Conservation (phyloP, 495 filamentous ascomycete genomes). For the Talaromyces thailandensis region DNA sequence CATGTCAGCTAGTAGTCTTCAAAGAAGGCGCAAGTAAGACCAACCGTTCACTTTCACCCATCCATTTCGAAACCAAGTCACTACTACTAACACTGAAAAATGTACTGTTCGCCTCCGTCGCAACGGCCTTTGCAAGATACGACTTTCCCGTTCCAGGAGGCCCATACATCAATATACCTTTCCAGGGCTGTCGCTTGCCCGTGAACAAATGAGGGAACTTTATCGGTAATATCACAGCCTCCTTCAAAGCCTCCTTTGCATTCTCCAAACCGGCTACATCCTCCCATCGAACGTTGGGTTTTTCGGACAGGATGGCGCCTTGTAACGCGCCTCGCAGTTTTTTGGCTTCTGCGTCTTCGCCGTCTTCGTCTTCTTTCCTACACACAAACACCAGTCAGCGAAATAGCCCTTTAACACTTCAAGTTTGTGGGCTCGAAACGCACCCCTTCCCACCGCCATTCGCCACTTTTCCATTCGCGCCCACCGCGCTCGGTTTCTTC, state of each 20-base stretch:
- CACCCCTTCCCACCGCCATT: constrained; percentile 61
- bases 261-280: constrained; percentile 94
- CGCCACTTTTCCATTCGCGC: constrained; percentile 73
- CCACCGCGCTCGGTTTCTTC: constrained; percentile 74
- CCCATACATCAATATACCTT: constrained; percentile 92
- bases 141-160: constrained; percentile 96
- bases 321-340: constrained; percentile 85
- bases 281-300: constrained; percentile 94
- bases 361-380: constrained; percentile 55
- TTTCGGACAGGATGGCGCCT: constrained; percentile 87
- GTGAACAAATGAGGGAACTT: constrained; percentile 96
- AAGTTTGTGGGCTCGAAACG: constrained; percentile 11
- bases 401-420: background rate
- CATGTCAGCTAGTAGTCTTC: background rate
- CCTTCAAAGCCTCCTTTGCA: constrained; percentile 95
- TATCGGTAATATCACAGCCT: constrained; percentile 93
- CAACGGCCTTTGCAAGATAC: constrained; percentile 93
- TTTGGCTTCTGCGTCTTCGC: constrained; percentile 82
- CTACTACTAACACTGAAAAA: constrained; percentile 98
- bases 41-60: constrained; percentile 93
- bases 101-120: constrained; percentile 98
- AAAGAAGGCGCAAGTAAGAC: constrained; percentile 26
- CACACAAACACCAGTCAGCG: constrained; percentile 1
- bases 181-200: constrained; percentile 98
- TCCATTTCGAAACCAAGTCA: constrained; percentile 97